Percentiles rank a stretch among this genome's conserved stretches.
These are phyloP conservation scores for Cutaneotrichosporon cutaneum DNA, from an alignment of 1,284 basidiomycete genomes.

Conservation along the genomic window DNA sequence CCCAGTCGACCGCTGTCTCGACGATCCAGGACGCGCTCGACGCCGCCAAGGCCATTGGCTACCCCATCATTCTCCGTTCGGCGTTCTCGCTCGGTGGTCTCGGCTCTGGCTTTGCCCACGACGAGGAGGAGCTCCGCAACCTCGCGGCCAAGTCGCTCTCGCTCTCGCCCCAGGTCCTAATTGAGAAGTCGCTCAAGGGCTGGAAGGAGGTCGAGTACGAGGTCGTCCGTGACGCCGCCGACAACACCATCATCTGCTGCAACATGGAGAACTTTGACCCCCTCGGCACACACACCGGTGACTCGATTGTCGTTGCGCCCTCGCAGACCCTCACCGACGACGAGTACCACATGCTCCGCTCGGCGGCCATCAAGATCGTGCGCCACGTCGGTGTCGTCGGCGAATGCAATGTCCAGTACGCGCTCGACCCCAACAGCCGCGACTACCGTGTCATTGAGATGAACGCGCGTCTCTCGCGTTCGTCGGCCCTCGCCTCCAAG, in stretches of 20 bases:
- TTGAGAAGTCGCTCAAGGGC: constrained; percentile 97
- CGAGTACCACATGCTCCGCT: constrained; percentile 98
- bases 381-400: constrained; percentile 97
- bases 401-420: constrained; percentile 93
- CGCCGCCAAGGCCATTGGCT: constrained; percentile 89
- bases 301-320: constrained; percentile 99
- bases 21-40: constrained; percentile 86
- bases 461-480: constrained; percentile 75
- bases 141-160: constrained; percentile 87
- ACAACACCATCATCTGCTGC: constrained; percentile 94
- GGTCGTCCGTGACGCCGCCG: constrained; percentile 95
- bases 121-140: constrained; percentile 92
- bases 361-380: constrained; percentile 95
- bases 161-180: constrained; percentile 91
- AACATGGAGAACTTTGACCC: constrained; percentile 99
- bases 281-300: constrained; percentile 98
- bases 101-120: constrained; percentile 95
- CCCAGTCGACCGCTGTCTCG: constrained; percentile 96
- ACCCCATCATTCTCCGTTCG: constrained; percentile 96
- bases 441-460: constrained; percentile 99
- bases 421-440: constrained; percentile 84
- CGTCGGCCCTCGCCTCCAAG: constrained; percentile 92
- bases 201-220: constrained; percentile 99
- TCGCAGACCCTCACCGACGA: constrained; percentile 97
- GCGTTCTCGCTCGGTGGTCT: constrained; percentile 98